Evolutionary conservation across 139 green algal species (phyloP).

Genomic region (Mychonastes homosphaera): DNA sequence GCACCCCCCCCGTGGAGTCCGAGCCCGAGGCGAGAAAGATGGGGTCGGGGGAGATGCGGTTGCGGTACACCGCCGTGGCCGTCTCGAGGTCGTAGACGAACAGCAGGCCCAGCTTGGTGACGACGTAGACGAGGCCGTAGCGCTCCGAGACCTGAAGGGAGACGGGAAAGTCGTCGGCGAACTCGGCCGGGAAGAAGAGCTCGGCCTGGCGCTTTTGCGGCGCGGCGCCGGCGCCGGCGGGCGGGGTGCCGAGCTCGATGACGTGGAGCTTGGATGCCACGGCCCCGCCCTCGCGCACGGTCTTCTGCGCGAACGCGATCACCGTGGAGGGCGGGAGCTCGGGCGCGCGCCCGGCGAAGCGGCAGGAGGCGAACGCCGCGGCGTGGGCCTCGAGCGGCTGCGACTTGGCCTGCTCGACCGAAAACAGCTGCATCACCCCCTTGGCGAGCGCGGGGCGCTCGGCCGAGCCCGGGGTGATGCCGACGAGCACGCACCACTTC

Average conservation of each 20-base stretch:
- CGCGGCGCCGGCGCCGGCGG: conserved; percentile 30
- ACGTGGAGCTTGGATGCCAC: conserved; percentile 94
- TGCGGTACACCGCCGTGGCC: conserved; percentile 91
- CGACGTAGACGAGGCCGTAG: conserved; percentile 68
- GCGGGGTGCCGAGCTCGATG: conserved; percentile 86
- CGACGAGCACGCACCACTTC: conserved; percentile 96
- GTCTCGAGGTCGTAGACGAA: conserved; percentile 99
- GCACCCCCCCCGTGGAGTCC: conserved; percentile 71
- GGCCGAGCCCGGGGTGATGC: conserved; percentile 85
- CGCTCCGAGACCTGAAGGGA: conserved; percentile 73
- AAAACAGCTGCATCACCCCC: conserved; percentile 99
- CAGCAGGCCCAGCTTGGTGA: conserved; percentile 96
- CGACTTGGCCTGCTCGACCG: conserved; percentile 85
- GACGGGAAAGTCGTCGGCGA: conserved; percentile 98
- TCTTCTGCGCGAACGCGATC: conserved; percentile 97
- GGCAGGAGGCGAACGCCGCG: conserved; percentile 80
- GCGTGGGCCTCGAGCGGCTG: conserved; percentile 96
- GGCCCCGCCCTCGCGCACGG: conserved; percentile 57
- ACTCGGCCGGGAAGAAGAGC: conserved; percentile 98
- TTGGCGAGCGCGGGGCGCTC: conserved; percentile 89
- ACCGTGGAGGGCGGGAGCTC: conserved; percentile 57
- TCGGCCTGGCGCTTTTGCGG: conserved; percentile 74
- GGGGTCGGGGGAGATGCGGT: conserved; percentile 88
- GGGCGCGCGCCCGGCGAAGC: too few species aligned
- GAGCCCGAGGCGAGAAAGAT: conserved; percentile 85